Evolutionary conservation across 1,284 basidiomycete species (phyloP).

Genomic region (Ustilago xerochloae): DNA sequence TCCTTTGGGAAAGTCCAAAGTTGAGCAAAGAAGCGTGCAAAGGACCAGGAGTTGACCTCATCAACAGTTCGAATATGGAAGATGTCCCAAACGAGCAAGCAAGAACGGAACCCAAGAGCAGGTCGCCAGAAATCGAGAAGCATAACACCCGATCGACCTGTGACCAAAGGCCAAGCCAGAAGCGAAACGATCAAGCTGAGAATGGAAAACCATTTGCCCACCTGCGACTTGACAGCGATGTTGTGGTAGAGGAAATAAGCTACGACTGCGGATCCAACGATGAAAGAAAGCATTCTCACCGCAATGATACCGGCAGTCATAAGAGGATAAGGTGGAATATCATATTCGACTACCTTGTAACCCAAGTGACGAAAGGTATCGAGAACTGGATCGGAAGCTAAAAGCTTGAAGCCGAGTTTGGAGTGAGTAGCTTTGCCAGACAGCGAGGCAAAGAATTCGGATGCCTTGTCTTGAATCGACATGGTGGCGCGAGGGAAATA

Average conservation of each 20-base stretch:
- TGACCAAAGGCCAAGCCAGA: conserved; percentile 58
- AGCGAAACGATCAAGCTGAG: conserved; percentile 46
- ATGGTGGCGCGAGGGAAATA: conserved; percentile 6
- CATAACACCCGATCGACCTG: conserved; percentile 55
- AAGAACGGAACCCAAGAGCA: conserved; percentile 64
- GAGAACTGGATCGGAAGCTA: conserved; percentile 37
- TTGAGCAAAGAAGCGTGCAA: conserved; percentile 60
- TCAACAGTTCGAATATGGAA: conserved; percentile 58
- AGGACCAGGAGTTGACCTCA: conserved; percentile 60
- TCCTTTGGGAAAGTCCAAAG: conserved; percentile 66
- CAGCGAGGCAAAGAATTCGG: conserved; percentile 22
- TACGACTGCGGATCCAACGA: conserved; percentile 46
- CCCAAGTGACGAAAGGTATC: conserved; percentile 24
- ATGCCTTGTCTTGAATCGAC: conserved; percentile 33
- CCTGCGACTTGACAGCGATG: conserved; percentile 39
- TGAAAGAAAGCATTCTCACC: conserved; percentile 51
- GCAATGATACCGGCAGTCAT: conserved; percentile 33
- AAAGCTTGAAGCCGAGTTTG: conserved; percentile 52
- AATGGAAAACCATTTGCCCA: conserved; percentile 50
- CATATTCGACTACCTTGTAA: conserved; percentile 56
- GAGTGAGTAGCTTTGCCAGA: conserved; percentile 39
- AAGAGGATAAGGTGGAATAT: conserved; percentile 56
- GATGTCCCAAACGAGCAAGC: conserved; percentile 65
- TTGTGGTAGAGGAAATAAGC: conserved; percentile 61
- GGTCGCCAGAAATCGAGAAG: conserved; percentile 65